A percentile compares a stretch with the other conserved stretches of the same genome.
These are phyloP conservation scores for Miscanthus sacchariflorus DNA, from an alignment of 202 grass and related monocot genomes.

Conservation along the genomic window DNA sequence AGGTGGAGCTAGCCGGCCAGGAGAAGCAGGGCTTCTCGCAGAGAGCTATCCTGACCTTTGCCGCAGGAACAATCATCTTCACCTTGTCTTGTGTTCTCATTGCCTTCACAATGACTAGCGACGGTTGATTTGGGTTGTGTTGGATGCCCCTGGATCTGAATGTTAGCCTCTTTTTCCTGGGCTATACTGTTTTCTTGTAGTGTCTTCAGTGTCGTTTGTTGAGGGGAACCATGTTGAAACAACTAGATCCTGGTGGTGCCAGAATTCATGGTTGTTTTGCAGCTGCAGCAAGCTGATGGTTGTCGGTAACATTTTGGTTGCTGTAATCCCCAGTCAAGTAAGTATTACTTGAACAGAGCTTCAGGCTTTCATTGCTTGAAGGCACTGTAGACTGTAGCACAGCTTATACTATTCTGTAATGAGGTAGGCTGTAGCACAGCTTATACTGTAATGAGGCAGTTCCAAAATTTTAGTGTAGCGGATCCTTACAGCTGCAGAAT, in stretches of 20 bases:
- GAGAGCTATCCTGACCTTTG: slow-evolving; percentile 64
- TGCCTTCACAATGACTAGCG: slow-evolving; percentile 72
- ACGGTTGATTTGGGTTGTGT: slow-evolving; percentile 63
- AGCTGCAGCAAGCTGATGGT: not conserved
- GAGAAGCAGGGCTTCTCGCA: slow-evolving; percentile 61
- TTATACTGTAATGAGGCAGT: not conserved
- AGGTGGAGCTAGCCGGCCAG: slow-evolving; percentile 74
- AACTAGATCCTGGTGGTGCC: not conserved
- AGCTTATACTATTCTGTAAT: not conserved
- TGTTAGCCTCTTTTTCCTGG: not conserved
- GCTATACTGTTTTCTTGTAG: slow-evolving; percentile 31
- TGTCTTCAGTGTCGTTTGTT: not conserved
- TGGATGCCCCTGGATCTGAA: slow-evolving; percentile 11
- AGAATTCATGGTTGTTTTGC: not conserved
- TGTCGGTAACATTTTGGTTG: not conserved
- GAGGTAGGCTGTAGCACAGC: not conserved
- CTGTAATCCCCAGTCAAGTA: not conserved
- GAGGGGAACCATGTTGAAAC: slow-evolving; percentile 2
- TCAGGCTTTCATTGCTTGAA: not conserved
- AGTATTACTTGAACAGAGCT: not conserved
- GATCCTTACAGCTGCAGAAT: too few species aligned
- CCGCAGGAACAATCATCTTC: slow-evolving; percentile 59
- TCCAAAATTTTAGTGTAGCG: too few species aligned
- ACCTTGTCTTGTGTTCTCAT: slow-evolving; percentile 68
- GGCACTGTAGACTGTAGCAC: not conserved